These are phyloP conservation scores for Parathielavia appendiculata DNA, from an alignment of 495 filamentous ascomycete species.

Conservation along the genomic window DNA sequence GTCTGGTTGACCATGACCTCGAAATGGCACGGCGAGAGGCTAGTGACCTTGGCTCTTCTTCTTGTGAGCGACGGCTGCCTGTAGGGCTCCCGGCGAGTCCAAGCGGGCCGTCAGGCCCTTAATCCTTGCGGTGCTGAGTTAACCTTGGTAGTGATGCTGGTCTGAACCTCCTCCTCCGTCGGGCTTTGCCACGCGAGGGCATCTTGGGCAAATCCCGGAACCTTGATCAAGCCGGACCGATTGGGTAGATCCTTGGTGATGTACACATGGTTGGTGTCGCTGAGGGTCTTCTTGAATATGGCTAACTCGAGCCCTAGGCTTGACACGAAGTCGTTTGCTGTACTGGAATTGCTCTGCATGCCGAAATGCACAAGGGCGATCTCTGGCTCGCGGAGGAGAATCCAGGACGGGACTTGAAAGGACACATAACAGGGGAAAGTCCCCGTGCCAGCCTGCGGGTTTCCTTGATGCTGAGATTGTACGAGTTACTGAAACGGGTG, in stretches of 20 bases:
- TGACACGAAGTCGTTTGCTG: neutral
- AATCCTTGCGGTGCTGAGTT: neutral
- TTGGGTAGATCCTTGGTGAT: slow-evolving; percentile 27
- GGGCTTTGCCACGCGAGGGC: neutral
- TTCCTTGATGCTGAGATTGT: slow-evolving; percentile 30
- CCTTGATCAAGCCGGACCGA: neutral
- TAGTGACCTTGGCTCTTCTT: neutral
- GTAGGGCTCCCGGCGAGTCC: neutral
- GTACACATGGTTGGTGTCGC: slow-evolving; percentile 29
- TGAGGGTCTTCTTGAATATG: slow-evolving; percentile 25
- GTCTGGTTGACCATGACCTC: neutral
- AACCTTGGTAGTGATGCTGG: neutral
- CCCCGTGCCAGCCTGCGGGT: slow-evolving; percentile 29
- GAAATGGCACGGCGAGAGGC: neutral
- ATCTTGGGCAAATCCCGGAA: neutral
- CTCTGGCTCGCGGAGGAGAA: slow-evolving; percentile 26
- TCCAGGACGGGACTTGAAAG: slow-evolving; percentile 33
- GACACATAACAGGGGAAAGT: slow-evolving; percentile 32
- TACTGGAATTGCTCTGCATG: slow-evolving; percentile 11
- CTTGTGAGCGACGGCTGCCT: neutral
- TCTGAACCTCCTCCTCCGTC: neutral
- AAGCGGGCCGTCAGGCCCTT: slow-evolving; percentile 18
- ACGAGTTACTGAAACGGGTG: slow-evolving; percentile 23
- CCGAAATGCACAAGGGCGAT: slow-evolving; percentile 22
- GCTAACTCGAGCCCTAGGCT: slow-evolving; percentile 19